Percentiles rank a stretch among this genome's conserved stretches.
Evolutionary conservation across 805 yeast genomes (phyloP).

Genomic region (Citeromyces matritensis): DNA sequence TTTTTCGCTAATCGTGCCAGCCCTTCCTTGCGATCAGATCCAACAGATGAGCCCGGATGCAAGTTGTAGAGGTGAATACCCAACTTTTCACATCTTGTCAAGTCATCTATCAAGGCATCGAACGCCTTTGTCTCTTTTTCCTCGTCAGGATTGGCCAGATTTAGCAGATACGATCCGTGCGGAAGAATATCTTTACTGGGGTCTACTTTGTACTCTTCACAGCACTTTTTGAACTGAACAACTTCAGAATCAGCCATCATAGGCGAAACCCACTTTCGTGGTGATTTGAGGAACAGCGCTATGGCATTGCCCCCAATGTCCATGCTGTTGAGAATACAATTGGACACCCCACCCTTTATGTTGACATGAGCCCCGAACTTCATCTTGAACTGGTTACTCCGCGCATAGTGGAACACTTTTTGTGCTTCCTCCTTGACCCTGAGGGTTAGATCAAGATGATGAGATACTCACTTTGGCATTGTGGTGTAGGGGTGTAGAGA

Average conservation of each 20-base stretch:
- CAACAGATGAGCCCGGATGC: slow-evolving; percentile 85
- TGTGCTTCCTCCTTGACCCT: too few relatives aligned
- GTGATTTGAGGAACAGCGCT: slow-evolving; percentile 83
- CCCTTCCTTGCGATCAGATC: slow-evolving; percentile 49
- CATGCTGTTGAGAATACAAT: slow-evolving; percentile 22
- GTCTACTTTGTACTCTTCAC: slow-evolving; percentile 50
- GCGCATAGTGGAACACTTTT: slow-evolving; percentile 2
- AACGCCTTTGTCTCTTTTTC: slow-evolving; percentile 68
- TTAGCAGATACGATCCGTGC: slow-evolving; percentile 90
- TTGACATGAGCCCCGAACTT: slow-evolving; percentile 88
- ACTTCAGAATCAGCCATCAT: slow-evolving; percentile 56
- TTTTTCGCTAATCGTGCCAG: slow-evolving; percentile 58
- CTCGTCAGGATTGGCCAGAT: slow-evolving; percentile 78
- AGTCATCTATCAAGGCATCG: slow-evolving; percentile 71
- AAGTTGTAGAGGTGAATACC: slow-evolving; percentile 80
- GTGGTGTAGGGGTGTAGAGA: too few relatives aligned
- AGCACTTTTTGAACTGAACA: slow-evolving; percentile 43
- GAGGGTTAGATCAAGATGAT: too few relatives aligned
- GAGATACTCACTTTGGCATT: too few relatives aligned
- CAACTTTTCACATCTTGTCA: slow-evolving; percentile 73
- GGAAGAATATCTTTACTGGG: slow-evolving; percentile 75
- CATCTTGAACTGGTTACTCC: slow-evolving; percentile 12
- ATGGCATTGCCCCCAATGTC: slow-evolving; percentile 60
- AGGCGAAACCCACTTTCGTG: slow-evolving; percentile 85
- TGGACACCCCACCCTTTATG: slow-evolving; percentile 52